A percentile compares a stretch with the other conserved stretches of the same genome.
These are phyloP conservation scores for Stemphylium beticola DNA, from an alignment of 2,329 filamentous ascomycete species.

Conservation along the genomic window DNA sequence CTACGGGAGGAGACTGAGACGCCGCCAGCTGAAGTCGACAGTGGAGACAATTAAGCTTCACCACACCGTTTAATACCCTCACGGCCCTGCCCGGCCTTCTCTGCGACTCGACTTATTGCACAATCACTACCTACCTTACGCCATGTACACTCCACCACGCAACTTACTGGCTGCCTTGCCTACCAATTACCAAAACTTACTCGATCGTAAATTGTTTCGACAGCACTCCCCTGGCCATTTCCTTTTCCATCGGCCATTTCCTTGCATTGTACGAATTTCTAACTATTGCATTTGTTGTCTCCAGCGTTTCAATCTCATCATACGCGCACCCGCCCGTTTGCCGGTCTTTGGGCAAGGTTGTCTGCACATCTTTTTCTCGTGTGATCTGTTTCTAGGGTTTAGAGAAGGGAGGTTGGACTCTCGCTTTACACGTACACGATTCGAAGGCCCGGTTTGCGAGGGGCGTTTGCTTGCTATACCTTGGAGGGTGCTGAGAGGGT, in stretches of 20 bases:
- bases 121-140: background rate
- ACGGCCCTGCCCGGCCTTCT: background rate
- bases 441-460: constrained; percentile 6
- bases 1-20: constrained; percentile 36
- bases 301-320: constrained; percentile 8
- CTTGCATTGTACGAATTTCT: constrained; percentile 15
- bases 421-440: constrained; percentile 9
- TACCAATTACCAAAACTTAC: constrained; percentile 12
- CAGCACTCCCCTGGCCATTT: background rate
- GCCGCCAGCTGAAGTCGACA: constrained; percentile 29
- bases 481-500: background rate
- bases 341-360: constrained; percentile 18
- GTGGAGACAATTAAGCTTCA: constrained; percentile 12
- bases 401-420: constrained; percentile 1
- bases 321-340: constrained; percentile 14
- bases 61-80: background rate
- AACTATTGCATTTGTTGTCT: constrained; percentile 9
- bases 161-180: background rate
- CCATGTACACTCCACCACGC: background rate
- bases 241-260: constrained; percentile 12
- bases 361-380: constrained; percentile 7
- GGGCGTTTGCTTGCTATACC: constrained; percentile 6
- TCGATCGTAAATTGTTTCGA: constrained; percentile 30
- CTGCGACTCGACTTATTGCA: background rate
- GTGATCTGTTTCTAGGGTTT: constrained; percentile 6